Conservation (phyloP, 768 basidiomycete genomes). For the Leccinum imitatum region DNA sequence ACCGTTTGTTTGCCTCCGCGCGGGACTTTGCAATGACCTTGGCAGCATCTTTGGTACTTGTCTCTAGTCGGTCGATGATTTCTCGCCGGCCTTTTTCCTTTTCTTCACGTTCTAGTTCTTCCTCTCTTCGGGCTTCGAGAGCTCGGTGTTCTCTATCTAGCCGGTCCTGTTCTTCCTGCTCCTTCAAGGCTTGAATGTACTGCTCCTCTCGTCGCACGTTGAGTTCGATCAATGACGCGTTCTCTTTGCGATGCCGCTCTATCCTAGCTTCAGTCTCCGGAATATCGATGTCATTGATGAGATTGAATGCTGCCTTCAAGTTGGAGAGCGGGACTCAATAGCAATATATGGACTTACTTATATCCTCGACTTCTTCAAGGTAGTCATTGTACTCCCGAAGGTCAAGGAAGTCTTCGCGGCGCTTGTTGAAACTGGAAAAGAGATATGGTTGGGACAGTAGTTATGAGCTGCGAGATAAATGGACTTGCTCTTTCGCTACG, state of each 20-base stretch:
- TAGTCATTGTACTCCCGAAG: conserved; percentile 89
- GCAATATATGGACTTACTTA: conserved; percentile 47
- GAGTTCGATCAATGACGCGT: conserved; percentile 77
- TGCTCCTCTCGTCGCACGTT: conserved; percentile 83
- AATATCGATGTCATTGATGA: conserved; percentile 86
- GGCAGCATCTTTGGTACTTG: conserved; percentile 67
- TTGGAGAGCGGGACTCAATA: background rate
- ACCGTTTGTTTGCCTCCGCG: conserved; percentile 61
- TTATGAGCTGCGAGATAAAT: background rate
- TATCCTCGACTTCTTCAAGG: conserved; percentile 93
- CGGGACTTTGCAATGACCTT: conserved; percentile 70
- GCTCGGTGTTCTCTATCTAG: conserved; percentile 70
- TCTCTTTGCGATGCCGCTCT: conserved; percentile 72
- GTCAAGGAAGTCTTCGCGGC: conserved; percentile 82
- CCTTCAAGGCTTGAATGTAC: conserved; percentile 66
- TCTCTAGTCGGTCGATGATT: conserved; percentile 81
- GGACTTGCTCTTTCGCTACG: conserved; percentile 80
- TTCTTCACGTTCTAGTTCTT: conserved; percentile 76
- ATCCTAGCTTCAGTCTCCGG: conserved; percentile 83
- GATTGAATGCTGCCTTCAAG: conserved; percentile 74
- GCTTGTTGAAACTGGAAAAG: conserved; percentile 83
- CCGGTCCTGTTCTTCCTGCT: conserved; percentile 80
- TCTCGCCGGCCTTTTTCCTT: conserved; percentile 68
- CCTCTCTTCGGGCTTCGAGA: conserved; percentile 59
- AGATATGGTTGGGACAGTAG: conserved; percentile 3